Conservation (phyloP, 495 filamentous ascomycete genomes). For the Aspergillus biplanus region DNA sequence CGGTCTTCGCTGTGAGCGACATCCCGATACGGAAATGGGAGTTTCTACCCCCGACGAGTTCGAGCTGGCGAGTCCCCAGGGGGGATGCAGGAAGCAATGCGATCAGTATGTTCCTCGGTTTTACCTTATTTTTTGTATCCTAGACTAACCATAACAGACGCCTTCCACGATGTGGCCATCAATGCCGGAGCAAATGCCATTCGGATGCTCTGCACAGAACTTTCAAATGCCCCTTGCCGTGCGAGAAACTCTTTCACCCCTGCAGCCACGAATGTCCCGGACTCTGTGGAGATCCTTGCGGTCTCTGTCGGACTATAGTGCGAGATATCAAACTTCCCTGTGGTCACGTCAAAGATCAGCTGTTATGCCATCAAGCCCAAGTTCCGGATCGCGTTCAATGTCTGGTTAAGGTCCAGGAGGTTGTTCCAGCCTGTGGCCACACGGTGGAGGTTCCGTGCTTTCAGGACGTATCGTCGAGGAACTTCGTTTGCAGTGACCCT, state of each 20-base stretch:
- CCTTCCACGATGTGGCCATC: constrained; percentile 67
- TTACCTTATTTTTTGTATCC: not conserved
- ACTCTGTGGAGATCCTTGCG: constrained; percentile 62
- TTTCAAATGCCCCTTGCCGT: constrained; percentile 64
- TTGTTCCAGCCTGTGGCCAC: constrained; percentile 60
- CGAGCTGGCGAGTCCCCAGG: constrained; percentile 62
- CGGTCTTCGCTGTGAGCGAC: constrained; percentile 67
- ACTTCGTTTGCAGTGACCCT: not conserved
- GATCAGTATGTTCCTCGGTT: not conserved
- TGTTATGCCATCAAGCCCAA: constrained; percentile 58
- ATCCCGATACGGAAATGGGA: constrained; percentile 59
- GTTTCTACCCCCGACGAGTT: constrained; percentile 68
- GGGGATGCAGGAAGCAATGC: constrained; percentile 68
- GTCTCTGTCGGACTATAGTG: constrained; percentile 46
- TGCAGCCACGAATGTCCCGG: constrained; percentile 67
- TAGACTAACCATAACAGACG: constrained; percentile 32
- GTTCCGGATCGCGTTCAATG: constrained; percentile 41
- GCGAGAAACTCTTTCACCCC: constrained; percentile 51
- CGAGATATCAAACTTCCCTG: constrained; percentile 56
- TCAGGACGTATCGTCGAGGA: constrained; percentile 36
- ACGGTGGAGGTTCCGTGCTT: constrained; percentile 52
- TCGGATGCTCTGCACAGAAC: constrained; percentile 65
- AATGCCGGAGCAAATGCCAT: constrained; percentile 71
- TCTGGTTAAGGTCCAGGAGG: constrained; percentile 40
- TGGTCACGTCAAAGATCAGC: constrained; percentile 52